Percentiles rank a stretch among this genome's conserved stretches.
phyloP scores from a whole-genome alignment of 2,329 filamentous ascomycete genomes.

The Sphaerulina vaccinii region DNA sequence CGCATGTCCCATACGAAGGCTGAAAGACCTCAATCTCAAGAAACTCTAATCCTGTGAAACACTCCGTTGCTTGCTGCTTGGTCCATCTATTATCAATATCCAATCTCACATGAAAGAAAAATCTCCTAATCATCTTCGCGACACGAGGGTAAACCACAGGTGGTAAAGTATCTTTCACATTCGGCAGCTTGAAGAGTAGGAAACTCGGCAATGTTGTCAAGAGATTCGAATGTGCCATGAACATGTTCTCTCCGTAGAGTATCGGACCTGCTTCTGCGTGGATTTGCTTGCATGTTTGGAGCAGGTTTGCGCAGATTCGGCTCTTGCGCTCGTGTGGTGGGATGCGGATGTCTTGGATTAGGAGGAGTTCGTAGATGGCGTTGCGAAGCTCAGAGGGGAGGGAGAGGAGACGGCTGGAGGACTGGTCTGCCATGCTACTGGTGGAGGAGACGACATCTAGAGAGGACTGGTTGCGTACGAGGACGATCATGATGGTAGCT shows the following conservation, averaged over 20 bases:
- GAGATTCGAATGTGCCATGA: slow-evolving; percentile 51
- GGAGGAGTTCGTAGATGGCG: slow-evolving; percentile 51
- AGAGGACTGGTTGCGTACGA: slow-evolving; percentile 20
- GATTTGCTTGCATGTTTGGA: slow-evolving; percentile 44
- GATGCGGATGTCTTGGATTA: slow-evolving; percentile 29
- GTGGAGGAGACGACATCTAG: not conserved
- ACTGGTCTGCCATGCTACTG: slow-evolving; percentile 18
- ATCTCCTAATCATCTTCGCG: slow-evolving; percentile 43
- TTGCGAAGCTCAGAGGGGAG: slow-evolving; percentile 62
- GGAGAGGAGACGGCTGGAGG: slow-evolving; percentile 36
- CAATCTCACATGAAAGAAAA: slow-evolving; percentile 48
- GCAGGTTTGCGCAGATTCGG: slow-evolving; percentile 44
- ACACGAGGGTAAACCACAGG: slow-evolving; percentile 39
- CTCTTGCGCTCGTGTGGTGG: slow-evolving; percentile 25
- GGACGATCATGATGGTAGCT: slow-evolving; percentile 18
- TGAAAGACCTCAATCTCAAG: slow-evolving; percentile 54
- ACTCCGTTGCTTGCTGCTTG: slow-evolving; percentile 39
- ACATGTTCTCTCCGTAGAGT: slow-evolving; percentile 51
- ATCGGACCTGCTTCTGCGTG: slow-evolving; percentile 45
- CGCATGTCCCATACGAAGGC: slow-evolving; percentile 44
- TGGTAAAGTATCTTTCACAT: slow-evolving; percentile 24
- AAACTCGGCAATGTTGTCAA: slow-evolving; percentile 44
- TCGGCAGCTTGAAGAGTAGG: slow-evolving; percentile 33
- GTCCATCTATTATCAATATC: slow-evolving; percentile 52
- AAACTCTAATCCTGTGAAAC: slow-evolving; percentile 48